Evolutionary conservation across 129 eudicot species (phyloP), one percentile per base, ranked within the genome.

Genomic region (Flaveria trinervia): DNA sequence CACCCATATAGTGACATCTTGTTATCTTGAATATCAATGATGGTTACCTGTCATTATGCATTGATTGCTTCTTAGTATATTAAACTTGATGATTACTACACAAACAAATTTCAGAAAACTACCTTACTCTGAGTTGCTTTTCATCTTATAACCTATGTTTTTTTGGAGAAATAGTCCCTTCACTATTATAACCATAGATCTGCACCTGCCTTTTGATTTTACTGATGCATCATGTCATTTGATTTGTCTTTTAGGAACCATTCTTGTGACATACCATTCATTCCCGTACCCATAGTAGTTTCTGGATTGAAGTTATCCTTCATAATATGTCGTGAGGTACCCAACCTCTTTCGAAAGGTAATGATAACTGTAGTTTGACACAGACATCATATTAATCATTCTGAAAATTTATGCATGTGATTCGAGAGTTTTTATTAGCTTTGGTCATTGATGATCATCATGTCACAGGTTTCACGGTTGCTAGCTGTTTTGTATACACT

Each of bases 401-500:
- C 50, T 49, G 73, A 39, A 26, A 60, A 39, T 48, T 69, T 52
- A 70, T 70, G 39, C 50, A 9, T 68, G 33, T 28, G 30, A 16
- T 60, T 13, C 11, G 23, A 15, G 72, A 62, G 28, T 46, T 57
- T 15, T 13, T 68, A 17, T 51, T 67, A 30, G 49, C 48, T 52
- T 78, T 39, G 28, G 39, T 16, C 72, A 28, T 51, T 65, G 14
- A 65, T 66, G 57, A 69, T 18, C 11, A 18, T 80, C 22, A 65
- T n/a, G 73, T 56, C 54, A 73, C 96, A 95, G 99, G 90, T 95
- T 75, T 86, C 97, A 48, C 84, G 89, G 82, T 67, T 95, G 89
- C 93, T 95, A 76, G 86, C 97, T 41, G 82, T 84, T 30, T 68
- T 89, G 5, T 83, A 89, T 82, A 71, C 94, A 49, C 84, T 85